Evolutionary conservation across 495 filamentous ascomycete species (phyloP).

Genomic region (Tirmania nivea): DNA sequence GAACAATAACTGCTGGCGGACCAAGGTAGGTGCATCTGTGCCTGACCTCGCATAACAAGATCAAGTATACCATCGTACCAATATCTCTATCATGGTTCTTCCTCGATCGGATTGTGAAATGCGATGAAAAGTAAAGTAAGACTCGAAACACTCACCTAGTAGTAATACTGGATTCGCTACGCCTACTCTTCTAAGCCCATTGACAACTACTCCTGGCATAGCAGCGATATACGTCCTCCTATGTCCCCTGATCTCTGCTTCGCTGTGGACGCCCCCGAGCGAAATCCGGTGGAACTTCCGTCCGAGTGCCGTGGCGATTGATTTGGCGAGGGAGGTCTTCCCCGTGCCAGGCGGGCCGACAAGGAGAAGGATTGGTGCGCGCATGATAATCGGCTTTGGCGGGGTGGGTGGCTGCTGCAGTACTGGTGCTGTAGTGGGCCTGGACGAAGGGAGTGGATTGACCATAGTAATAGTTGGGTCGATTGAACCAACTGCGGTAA

Average conservation of each 20-base stretch:
- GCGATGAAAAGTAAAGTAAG: neutral
- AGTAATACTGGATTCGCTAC: conserved; percentile 92
- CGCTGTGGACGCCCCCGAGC: conserved; percentile 83
- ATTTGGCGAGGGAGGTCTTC: conserved; percentile 90
- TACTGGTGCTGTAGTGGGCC: neutral
- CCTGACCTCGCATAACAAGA: too few species aligned
- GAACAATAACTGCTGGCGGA: too few species aligned
- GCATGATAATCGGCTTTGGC: neutral
- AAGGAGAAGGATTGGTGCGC: conserved; percentile 67
- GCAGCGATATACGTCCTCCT: conserved; percentile 93
- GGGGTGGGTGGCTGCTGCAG: neutral
- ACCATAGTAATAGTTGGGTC: neutral
- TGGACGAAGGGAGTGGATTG: conserved; percentile 8
- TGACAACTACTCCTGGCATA: conserved; percentile 91
- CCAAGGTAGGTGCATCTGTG: too few species aligned
- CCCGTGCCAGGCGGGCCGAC: conserved; percentile 90
- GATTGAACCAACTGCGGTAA: neutral
- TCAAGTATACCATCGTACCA: too few species aligned
- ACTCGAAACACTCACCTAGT: conserved; percentile 25
- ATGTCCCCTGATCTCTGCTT: conserved; percentile 93
- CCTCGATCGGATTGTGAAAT: too few species aligned
- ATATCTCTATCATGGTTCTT: too few species aligned
- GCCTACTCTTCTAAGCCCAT: conserved; percentile 86
- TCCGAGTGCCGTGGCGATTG: conserved; percentile 73
- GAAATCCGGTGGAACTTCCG: conserved; percentile 96